Base-by-base conservation (phyloP, 345 rosid genomes). In the Adansonia digitata region DNA sequence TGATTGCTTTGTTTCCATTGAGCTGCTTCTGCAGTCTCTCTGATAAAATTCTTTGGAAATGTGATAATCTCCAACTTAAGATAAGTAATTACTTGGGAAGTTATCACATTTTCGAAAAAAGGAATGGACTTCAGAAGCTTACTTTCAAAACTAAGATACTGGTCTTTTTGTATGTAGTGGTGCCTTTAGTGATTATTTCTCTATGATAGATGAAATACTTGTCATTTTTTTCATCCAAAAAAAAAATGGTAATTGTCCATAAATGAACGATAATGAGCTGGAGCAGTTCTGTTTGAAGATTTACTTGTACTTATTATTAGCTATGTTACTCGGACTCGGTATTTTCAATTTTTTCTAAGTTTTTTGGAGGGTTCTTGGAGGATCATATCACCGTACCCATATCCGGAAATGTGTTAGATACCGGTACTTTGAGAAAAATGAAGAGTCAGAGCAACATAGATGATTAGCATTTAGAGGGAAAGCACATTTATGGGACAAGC, bases 21-120 rank as follows among this genome's bases (percentile, higher is more conserved):
- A 53, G 52, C 8, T 66, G 59, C 56, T 56, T 49, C 4, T 24
- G 17, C 11, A 62, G 79, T 60, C 42, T 75, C 60, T 35, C 34
- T 60, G 14, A 63, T 45, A 6, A 62, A 63, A 39, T 51, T 52
- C 15, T 39, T 29, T 37, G 26, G 48, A 39, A 39, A 18, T 37
- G 29, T 40, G 69, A 37, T 63, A n/a, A 37, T 63, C 29, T 51
- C 56, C 11, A 2, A 6, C 56, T n/a, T n/a, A n/a, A n/a, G 24
- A 18, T 49, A 18, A 7, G 22, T 49, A 49, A 49, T 17, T n/a
- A 5, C 56, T 51, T n/a, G 56, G 56, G 56, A 51, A 51, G 56
- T 51, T 51, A n/a, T 51, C 24, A n/a, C 26, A 9, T 22, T 55
- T 10, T 8, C 2, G 13, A 55, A 55, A 9, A 22, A 55, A 22